phyloP scores from a whole-genome alignment of 345 rosid genomes.

The Anastatica hierochuntica region DNA sequence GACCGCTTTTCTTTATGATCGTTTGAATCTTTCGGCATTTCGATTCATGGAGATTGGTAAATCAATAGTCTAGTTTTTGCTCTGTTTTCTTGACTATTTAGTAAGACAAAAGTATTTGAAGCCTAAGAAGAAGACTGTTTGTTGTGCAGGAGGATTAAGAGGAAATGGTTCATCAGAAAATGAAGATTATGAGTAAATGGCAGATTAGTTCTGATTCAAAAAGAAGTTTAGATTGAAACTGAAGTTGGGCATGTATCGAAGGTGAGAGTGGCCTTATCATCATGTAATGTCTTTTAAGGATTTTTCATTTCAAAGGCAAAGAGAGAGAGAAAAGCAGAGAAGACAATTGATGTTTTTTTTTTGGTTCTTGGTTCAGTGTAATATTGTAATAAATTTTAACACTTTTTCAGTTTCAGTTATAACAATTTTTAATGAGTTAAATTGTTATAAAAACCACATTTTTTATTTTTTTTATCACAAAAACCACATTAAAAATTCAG shows the following conservation, averaged over 20 bases:
- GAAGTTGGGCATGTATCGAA: no score
- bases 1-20: no score
- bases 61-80: no score
- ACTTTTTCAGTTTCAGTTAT: constrained; percentile 11
- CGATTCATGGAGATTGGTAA: no score
- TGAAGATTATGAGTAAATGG: constrained; percentile 44
- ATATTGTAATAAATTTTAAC: neutral
- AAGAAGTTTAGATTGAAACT: constrained; percentile 10
- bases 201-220: constrained; percentile 31
- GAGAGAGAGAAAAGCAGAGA: neutral
- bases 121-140: constrained; percentile 1
- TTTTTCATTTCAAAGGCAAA: constrained; percentile 19
- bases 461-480: no score
- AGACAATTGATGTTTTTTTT: constrained; percentile 11
- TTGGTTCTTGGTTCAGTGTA: constrained; percentile 16
- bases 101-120: no score
- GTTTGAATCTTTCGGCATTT: no score
- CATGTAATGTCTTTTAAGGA: constrained; percentile 2
- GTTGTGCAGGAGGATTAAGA: constrained; percentile 39
- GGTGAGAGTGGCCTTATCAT: constrained; percentile 15
- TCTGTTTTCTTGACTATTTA: no score
- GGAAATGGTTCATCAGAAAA: constrained; percentile 55
- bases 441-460: no score
- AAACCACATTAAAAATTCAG: no score
- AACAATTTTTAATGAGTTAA: no score